phyloP scores from a whole-genome alignment of 2,329 filamentous ascomycete species.

The Botrytis aclada region DNA sequence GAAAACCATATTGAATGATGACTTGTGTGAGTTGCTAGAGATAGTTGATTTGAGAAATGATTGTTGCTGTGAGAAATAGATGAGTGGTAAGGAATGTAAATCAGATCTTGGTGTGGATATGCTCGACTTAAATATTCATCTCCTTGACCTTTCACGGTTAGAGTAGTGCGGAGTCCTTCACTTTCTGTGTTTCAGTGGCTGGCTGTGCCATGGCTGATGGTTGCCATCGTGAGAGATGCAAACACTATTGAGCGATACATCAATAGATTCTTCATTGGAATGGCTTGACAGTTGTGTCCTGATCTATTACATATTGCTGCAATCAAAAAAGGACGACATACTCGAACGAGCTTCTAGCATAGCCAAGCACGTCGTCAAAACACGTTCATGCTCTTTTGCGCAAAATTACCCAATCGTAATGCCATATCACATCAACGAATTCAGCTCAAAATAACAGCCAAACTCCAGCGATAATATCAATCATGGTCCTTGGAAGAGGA shows the following conservation, averaged over 20 bases:
- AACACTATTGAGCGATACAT: background rate
- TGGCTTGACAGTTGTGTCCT: background rate
- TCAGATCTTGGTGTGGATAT: background rate
- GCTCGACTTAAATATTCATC: background rate
- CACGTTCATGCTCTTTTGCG: background rate
- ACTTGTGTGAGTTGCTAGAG: background rate
- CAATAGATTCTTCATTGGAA: background rate
- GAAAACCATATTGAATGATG: slow-evolving; percentile 5
- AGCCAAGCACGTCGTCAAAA: background rate
- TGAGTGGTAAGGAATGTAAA: background rate
- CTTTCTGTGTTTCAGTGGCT: background rate
- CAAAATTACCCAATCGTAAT: background rate
- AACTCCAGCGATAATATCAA: no score
- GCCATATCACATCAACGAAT: background rate
- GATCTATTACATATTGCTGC: background rate
- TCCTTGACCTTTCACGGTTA: background rate
- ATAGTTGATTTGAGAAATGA: background rate
- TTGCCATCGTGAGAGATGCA: background rate
- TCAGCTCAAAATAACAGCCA: background rate
- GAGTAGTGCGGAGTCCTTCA: background rate
- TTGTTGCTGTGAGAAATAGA: background rate
- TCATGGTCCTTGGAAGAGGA: background rate
- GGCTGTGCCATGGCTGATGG: background rate
- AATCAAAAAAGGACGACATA: background rate
- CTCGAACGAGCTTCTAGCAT: background rate